Conservation (phyloP, 177 flowering plant species). For the Vitis hybrid region DNA sequence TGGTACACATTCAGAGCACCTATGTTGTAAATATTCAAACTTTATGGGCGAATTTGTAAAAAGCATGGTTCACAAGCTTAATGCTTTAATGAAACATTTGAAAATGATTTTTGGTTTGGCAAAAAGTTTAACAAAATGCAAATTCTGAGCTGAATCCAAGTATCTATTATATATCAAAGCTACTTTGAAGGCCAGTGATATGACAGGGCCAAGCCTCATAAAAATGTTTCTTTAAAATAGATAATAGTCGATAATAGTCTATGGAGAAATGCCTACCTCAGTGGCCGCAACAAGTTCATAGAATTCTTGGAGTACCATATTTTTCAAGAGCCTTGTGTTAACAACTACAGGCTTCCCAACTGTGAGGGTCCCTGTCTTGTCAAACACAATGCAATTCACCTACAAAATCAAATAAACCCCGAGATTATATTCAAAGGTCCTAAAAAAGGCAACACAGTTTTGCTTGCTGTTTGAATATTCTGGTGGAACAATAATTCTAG, state of each 20-base stretch:
- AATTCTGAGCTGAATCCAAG: too few relatives aligned
- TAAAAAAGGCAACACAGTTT: too few relatives aligned
- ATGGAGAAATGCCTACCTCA: constrained; percentile 46
- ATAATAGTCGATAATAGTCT: neutral
- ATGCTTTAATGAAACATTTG: too few relatives aligned
- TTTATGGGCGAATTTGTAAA: too few relatives aligned
- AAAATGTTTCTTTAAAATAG: neutral
- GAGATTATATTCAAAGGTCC: neutral
- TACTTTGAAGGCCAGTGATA: too few relatives aligned
- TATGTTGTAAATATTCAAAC: neutral
- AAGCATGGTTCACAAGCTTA: too few relatives aligned
- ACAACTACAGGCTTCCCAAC: constrained; percentile 87
- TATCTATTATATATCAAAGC: too few relatives aligned
- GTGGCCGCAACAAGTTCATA: constrained; percentile 73
- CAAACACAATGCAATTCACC: constrained; percentile 90
- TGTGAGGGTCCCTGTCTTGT: constrained; percentile 95
- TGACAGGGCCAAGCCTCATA: too few relatives aligned
- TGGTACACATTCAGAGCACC: constrained; percentile 14
- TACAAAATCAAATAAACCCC: constrained; percentile 22
- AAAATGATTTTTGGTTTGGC: too few relatives aligned
- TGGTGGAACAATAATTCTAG: too few relatives aligned
- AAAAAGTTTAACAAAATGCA: too few relatives aligned
- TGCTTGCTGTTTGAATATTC: too few relatives aligned
- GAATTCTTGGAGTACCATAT: constrained; percentile 60
- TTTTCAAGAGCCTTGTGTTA: constrained; percentile 53